Evolutionary conservation across 129 eudicot species (phyloP), one percentile per base, ranked within the genome.

Genomic region (Artemisia annua): DNA sequence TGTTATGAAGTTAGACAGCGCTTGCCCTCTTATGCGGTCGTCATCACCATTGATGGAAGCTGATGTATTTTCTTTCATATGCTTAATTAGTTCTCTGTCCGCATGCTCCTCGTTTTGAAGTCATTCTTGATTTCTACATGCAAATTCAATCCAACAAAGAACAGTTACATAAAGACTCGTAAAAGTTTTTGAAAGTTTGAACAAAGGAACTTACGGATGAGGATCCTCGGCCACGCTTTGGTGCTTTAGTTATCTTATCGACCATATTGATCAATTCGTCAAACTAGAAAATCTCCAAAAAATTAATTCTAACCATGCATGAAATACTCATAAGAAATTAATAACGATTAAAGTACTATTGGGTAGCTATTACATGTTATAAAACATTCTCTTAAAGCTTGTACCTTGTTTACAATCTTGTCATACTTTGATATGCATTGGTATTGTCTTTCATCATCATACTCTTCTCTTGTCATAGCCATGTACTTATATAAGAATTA

Each of bases 351-450:
- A 39, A 39, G 46, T 39, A 54, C 59, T 16, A 19, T 16, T 54
- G 6, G 10, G 10, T 0, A 0, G 10, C 11, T 46, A 32, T 16
- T 10, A 4, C 10, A 44, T 65, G 1, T 44, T 26, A 22, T 5
- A 22, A 35, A 6, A 35, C 8, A 9, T 35, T 35, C 44, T 35
- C 46, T 7, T 18, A 7, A 28, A 6, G 17, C 0, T 15, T 18
- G 7, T 68, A 76, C 80, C 80, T 76, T 19, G 28, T 51, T 77
- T 50, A 61, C 75, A 35, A 77, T 60, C 75, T 77, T 77, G 71
- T 61, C 57, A 13, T 77, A 77, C 53, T 77, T 77, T 8, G 81
- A 77, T 77, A 50, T 16, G 17, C 81, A 69, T 3, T 4, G 54
- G 69, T 61, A 11, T 61, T 77, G 57, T 63, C 70, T 77, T 53